Base-by-base conservation (phyloP, 371 early-diverging fungal species). In the Nematocida major region DNA sequence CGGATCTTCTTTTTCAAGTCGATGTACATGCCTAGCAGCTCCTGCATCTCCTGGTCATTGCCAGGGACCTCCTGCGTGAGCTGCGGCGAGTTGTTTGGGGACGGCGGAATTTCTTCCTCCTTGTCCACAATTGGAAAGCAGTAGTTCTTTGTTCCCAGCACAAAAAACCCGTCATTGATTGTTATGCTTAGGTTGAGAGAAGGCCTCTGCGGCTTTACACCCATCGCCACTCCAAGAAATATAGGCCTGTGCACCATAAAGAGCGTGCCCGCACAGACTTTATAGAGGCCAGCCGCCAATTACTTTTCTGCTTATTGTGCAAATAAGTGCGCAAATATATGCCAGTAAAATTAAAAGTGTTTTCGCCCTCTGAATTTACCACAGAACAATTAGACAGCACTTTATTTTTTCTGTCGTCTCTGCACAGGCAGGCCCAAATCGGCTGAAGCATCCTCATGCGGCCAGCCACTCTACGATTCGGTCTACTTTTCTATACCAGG, bases 101-200 rank as follows among this genome's bases (percentile, higher is more conserved):
- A 73, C 4, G 22, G 13, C 15, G 18, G 0, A 20, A 3, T 3
- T n/a, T 51, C 34, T 34, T 5, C 42, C 5, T 9, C 36, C 30
- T 39, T 54, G 20, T 30, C 24, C 4, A 68, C 43, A 28, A 80
- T 80, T 5, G 54, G 40, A 40, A 67, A 80, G 9, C 57, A 13
- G 26, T 76, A 62, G 36, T 68, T 53, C 36, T 67, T 67, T 39
- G 49, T 59, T 38, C 76, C 80, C 1, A 80, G 45, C 36, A 39
- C 20, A 49, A 80, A 80, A 34, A 77, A 66, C 15, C 80, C 80
- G 63, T 80, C 80, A 79, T 80, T 80, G 20, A 80, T 68, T 18
- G 80, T 43, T 1, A 80, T 67, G 61, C 54, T 53, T 22, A 80
- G 32, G n/a, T 80, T 42, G 1, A 76, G 45, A 20, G 66, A 38